phyloP scores from a whole-genome alignment of 768 basidiomycete genomes.

The Psilocybe tampanensis region DNA sequence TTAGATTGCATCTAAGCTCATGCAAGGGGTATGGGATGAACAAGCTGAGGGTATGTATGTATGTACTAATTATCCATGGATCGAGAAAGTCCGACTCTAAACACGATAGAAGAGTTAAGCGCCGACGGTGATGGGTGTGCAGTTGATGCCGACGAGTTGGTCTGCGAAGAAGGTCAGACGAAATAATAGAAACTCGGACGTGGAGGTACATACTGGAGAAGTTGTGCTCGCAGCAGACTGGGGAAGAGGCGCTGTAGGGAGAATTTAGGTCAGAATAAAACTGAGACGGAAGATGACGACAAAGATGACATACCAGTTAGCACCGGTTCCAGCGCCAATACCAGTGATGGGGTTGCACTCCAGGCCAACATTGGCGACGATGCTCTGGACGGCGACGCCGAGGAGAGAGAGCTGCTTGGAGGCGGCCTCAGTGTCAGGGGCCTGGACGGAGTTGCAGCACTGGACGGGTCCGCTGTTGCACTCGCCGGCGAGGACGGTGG shows the following conservation, averaged over 20 bases:
- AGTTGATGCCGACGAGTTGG: slow-evolving; percentile 13
- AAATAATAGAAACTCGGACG: neutral
- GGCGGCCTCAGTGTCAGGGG: neutral
- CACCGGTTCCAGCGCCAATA: slow-evolving; percentile 19
- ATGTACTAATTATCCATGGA: neutral
- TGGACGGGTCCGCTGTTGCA: slow-evolving; percentile 21
- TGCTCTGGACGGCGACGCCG: slow-evolving; percentile 10
- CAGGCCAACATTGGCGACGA: slow-evolving; percentile 15
- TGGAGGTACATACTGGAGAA: slow-evolving; percentile 10
- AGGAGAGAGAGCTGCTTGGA: slow-evolving; percentile 7
- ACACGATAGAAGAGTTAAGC: neutral
- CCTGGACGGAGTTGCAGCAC: slow-evolving; percentile 22
- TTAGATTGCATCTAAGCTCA: too few species aligned
- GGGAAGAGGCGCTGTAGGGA: slow-evolving; percentile 4
- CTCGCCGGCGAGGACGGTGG: slow-evolving; percentile 5
- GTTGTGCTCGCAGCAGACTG: slow-evolving; percentile 14
- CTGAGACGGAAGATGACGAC: neutral
- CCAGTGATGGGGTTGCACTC: slow-evolving; percentile 22
- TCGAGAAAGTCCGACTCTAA: neutral
- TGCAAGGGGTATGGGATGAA: neutral
- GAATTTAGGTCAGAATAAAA: neutral
- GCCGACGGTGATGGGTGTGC: slow-evolving; percentile 11
- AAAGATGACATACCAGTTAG: slow-evolving; percentile 12
- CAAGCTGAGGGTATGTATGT: too few species aligned
- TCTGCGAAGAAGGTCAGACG: neutral